Evolutionary conservation across 805 yeast genomes (phyloP), one percentile per base, ranked within the genome.

Genomic region (Ogataea philodendri): DNA sequence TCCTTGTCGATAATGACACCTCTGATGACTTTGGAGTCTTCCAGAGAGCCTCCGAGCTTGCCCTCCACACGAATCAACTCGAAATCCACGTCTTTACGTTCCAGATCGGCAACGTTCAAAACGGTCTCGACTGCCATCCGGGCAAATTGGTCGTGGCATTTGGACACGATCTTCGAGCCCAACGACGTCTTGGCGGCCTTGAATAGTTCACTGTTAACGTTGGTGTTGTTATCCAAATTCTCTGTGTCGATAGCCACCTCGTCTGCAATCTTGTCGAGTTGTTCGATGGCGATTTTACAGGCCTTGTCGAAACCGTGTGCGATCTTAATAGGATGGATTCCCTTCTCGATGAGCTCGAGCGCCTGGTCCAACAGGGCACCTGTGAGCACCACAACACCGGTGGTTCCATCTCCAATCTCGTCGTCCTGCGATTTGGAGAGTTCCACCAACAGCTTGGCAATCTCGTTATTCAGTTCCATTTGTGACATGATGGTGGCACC

Each of bases 271-370:
- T 59, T 51, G 55, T 93, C 95, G 50, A 93, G 71, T 50, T 81
- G 83, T 5, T 62, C 71, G 37, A 85, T 76, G 15, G 98, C 97
- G 43, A 90, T 76, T 58, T 85, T 86, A 65, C 97, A 89, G 7
- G 98, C 98, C 59, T 84, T 94, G 54, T 93, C 97, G 54, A 84
- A 94, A 9, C 99, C 98, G 61, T 93, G 88, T 46, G 97, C 97
- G 49, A 93, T 80, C 57, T 90, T 83, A 49, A 93, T 87, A 30
- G 99, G 98, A 57, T 93, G 99, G 45, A 93, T 89, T 39, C 97
- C 97, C 67, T 85, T 87, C 56, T 93, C 97, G 48, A 93, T 89
- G 45, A 93, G 75, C 57, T 88, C 97, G 38, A 84, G 65, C 3
- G 98, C 97, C 66, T 93, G 96, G 60, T 90, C 97, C 41, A 93